phyloP scores from a whole-genome alignment of 352 stramenopile genomes.

The Globisporangium paroecandrum region DNA sequence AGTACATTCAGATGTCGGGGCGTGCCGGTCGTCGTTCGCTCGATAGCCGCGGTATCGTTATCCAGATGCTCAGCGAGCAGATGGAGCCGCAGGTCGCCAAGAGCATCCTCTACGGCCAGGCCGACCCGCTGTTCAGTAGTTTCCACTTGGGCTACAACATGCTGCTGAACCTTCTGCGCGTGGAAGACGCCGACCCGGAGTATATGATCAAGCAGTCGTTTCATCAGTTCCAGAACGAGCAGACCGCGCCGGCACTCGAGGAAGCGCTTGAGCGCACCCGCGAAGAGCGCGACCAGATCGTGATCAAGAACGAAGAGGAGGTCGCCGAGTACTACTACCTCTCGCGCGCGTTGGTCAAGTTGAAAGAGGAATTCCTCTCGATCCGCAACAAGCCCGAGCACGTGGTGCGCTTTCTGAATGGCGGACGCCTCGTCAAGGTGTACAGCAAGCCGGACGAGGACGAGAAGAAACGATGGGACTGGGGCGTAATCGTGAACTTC shows the following conservation, averaged over 20 bases:
- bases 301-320: slow-evolving; percentile 88
- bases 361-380: slow-evolving; percentile 90
- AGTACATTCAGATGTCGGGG: slow-evolving; percentile 96
- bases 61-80: slow-evolving; percentile 99
- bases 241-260: slow-evolving; percentile 71
- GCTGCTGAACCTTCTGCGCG: slow-evolving; percentile 98
- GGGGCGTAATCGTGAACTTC: slow-evolving; percentile 85
- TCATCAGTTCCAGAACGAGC: slow-evolving; percentile 92
- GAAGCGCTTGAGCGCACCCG: slow-evolving; percentile 76
- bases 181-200: slow-evolving; percentile 96
- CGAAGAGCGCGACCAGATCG: slow-evolving; percentile 83
- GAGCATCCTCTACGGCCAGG: slow-evolving; percentile 87
- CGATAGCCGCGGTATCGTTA: slow-evolving; percentile 97
- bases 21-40: slow-evolving; percentile 96
- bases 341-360: slow-evolving; percentile 89
- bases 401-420: slow-evolving; percentile 93
- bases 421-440: slow-evolving; percentile 88
- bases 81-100: slow-evolving; percentile 98
- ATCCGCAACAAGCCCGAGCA: slow-evolving; percentile 92
- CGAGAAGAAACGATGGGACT: slow-evolving; percentile 69
- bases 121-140: slow-evolving; percentile 63
- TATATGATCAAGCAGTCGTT: slow-evolving; percentile 99
- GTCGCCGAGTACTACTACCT: slow-evolving; percentile 89
- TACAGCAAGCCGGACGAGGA: slow-evolving; percentile 57
- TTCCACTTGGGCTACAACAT: slow-evolving; percentile 99